Base-by-base conservation (phyloP, 73 alveolate genomes). In the Stentor coeruleus region DNA sequence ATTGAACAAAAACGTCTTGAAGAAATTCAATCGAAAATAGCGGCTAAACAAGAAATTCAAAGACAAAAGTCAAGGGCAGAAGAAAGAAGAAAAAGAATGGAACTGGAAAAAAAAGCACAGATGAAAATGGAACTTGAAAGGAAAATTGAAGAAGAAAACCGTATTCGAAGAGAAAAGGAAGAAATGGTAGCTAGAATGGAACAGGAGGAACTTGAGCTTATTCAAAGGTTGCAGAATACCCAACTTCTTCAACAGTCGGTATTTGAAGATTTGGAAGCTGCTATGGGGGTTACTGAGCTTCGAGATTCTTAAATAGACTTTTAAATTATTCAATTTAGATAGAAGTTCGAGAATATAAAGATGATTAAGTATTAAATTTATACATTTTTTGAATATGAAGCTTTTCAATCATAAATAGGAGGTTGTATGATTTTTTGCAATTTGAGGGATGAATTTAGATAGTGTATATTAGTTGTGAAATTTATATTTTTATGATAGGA, bases 161-260 rank as follows among this genome's bases (percentile, higher is more conserved):
- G 38, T 33, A 35, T 38, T 59, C 30, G 86, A 26, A 33, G 36
- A 39, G 81, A 38, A n/a, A 76, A 38, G 33, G 90, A 84, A 66
- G 58, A 37, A 3, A 39, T 38, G 3, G 38, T 84, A 6, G 82
- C 87, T 20, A 77, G 81, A 57, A 84, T 84, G 90, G 90, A 84
- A 87, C 84, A 85, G 80, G 94, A 88, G 57, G 94, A 88, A 59
- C 83, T 88, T 38, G 94, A 88, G 73, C 85, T 88, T 38, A 88
- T 88, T 31, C 81, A 88, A 82, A 85, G 82, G 36, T 85, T 88
- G 30, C 87, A 88, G 76, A 84, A 88, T 57, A 85, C 94, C 15
- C 88, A 88, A 74, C 15, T 88, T 30, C 11, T 88, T 59, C 88
- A 88, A 60, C 77, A 85, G 77, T 84, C 88, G 36, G 94, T 89